Percentiles rank a stretch among this genome's conserved stretches.
These are phyloP conservation scores for Phaffomyces thermotolerans DNA, from an alignment of 805 yeast genomes.

Conservation along the genomic window DNA sequence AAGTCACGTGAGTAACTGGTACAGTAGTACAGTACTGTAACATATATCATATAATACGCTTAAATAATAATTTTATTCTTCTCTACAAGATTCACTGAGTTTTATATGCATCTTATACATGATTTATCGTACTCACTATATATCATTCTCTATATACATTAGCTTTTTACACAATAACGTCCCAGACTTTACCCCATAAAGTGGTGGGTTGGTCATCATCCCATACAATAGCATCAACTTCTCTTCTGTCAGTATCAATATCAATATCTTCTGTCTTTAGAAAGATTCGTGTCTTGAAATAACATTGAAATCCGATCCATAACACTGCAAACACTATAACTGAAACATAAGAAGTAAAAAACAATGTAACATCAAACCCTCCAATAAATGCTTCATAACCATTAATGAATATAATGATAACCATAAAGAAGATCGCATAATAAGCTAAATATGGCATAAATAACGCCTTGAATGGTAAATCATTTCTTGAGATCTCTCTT, in stretches of 20 bases:
- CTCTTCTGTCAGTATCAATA: slow-evolving; percentile 59
- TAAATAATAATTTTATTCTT: too few species aligned
- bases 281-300: slow-evolving; percentile 40
- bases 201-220: slow-evolving; percentile 16
- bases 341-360: slow-evolving; percentile 69
- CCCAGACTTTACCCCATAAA: neutral
- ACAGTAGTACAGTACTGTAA: too few species aligned
- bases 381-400: slow-evolving; percentile 61
- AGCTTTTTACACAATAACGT: neutral
- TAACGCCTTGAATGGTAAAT: slow-evolving; percentile 65
- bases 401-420: slow-evolving; percentile 57
- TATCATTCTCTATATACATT: neutral
- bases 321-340: slow-evolving; percentile 48
- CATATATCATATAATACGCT: too few species aligned
- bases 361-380: slow-evolving; percentile 42
- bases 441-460: slow-evolving; percentile 63
- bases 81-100: too few species aligned
- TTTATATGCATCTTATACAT: too few species aligned
- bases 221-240: slow-evolving; percentile 51
- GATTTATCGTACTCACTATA: neutral
- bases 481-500: slow-evolving; percentile 60
- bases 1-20: too few species aligned
- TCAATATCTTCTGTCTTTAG: slow-evolving; percentile 53
- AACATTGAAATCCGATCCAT: slow-evolving; percentile 49
- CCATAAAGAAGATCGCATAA: slow-evolving; percentile 49